A percentile compares a stretch with the other conserved stretches of the same genome.
These are phyloP conservation scores for Rhodotorula sp. DNA, from an alignment of 1,284 basidiomycete species.

Conservation along the genomic window DNA sequence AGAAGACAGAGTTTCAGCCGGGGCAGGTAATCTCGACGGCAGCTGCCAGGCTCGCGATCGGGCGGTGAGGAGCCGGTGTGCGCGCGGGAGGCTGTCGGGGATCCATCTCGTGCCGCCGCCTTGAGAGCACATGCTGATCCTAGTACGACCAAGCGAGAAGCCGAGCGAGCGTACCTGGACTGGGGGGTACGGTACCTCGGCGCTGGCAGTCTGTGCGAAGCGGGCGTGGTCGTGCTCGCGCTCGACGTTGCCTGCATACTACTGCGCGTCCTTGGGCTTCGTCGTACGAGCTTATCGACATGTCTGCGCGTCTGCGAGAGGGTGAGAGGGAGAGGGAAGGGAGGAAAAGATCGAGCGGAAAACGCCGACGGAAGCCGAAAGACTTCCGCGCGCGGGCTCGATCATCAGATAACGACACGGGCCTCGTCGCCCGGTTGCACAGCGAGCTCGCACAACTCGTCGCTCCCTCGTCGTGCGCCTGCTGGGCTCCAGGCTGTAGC, in stretches of 20 bases:
- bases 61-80: background rate
- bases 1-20: background rate
- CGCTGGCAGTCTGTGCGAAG: background rate
- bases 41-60: background rate
- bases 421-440: too few species aligned
- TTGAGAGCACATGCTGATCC: too few species aligned
- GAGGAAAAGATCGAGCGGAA: background rate
- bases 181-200: constrained; percentile 2
- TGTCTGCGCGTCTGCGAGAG: background rate
- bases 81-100: background rate
- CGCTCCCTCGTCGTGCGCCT: too few species aligned
- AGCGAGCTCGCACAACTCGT: too few species aligned
- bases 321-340: background rate
- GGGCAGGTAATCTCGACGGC: too few species aligned
- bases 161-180: background rate
- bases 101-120: too few species aligned
- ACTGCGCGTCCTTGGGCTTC: constrained; percentile 6
- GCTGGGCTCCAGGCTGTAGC: too few species aligned
- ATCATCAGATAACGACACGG: too few species aligned
- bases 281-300: constrained; percentile 5
- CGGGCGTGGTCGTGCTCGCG: background rate
- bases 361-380: background rate
- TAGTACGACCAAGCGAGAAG: background rate
- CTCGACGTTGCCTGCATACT: constrained; percentile 7
- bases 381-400: too few species aligned